These are phyloP conservation scores for Halenospora varia DNA, from an alignment of 495 filamentous ascomycete species.

Conservation along the genomic window DNA sequence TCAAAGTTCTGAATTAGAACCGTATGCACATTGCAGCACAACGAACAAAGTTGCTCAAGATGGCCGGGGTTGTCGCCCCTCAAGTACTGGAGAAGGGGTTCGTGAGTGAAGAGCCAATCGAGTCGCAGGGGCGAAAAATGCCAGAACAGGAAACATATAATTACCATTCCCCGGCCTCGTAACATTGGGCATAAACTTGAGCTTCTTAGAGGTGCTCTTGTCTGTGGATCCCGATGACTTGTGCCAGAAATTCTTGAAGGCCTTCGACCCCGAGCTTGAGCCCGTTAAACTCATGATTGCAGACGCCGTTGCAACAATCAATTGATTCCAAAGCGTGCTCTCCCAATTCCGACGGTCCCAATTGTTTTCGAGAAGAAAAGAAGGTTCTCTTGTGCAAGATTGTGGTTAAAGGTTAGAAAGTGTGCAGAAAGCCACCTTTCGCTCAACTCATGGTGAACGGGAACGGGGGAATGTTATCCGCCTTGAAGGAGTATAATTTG, in stretches of 20 bases:
- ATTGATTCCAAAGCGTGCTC: slow-evolving; percentile 3
- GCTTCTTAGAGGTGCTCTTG: slow-evolving; percentile 39
- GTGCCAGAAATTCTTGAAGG: slow-evolving; percentile 12
- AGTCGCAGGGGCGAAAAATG: not conserved
- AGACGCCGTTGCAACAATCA: not conserved
- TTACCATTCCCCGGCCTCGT: slow-evolving; percentile 11
- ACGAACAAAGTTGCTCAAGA: not conserved
- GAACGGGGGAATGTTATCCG: too few relatives aligned
- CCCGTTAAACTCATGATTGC: slow-evolving; percentile 2
- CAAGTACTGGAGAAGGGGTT: not conserved
- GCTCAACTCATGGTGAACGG: too few relatives aligned
- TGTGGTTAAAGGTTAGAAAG: too few relatives aligned
- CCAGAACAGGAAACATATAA: slow-evolving; percentile 4
- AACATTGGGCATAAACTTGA: slow-evolving; percentile 18
- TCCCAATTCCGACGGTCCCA: not conserved
- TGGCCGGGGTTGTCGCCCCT: not conserved
- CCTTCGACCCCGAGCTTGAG: not conserved
- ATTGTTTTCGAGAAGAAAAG: too few relatives aligned
- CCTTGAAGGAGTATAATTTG: too few relatives aligned
- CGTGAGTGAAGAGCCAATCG: not conserved
- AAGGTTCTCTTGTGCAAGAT: too few relatives aligned
- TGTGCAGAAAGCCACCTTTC: too few relatives aligned
- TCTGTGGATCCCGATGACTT: slow-evolving; percentile 21
- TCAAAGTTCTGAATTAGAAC: too few relatives aligned
- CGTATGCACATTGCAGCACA: too few relatives aligned